Evolutionary conservation across 345 rosid species (phyloP).

Genomic region (Hibiscus tridactylites): DNA sequence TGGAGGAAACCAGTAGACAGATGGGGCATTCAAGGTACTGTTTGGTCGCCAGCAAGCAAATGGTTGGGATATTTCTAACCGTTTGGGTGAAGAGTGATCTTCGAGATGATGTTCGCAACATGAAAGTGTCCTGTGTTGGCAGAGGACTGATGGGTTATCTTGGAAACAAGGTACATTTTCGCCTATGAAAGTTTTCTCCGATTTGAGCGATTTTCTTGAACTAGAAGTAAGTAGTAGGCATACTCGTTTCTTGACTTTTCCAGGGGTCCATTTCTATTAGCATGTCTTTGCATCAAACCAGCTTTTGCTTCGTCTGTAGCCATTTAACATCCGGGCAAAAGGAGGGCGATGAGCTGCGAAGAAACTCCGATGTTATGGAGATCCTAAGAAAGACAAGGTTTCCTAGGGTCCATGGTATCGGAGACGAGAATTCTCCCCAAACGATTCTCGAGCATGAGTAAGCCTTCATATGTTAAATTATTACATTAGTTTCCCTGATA

Average conservation of each 20-base stretch:
- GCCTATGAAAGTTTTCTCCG: conserved; percentile 4
- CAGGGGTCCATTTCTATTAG: conserved; percentile 98
- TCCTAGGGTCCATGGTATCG: conserved; percentile 59
- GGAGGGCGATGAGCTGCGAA: conserved; percentile 89
- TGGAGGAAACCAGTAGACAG: conserved; percentile 50
- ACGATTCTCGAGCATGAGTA: conserved; percentile 88
- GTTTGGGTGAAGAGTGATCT: conserved; percentile 90
- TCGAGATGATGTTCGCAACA: conserved; percentile 57
- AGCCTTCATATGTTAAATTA: conserved; percentile 9
- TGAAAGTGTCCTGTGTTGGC: conserved; percentile 96
- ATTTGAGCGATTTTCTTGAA: conserved; percentile 10
- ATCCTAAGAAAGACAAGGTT: conserved; percentile 92
- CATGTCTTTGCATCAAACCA: conserved; percentile 91
- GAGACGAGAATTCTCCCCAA: conserved; percentile 71
- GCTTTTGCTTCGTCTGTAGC: conserved; percentile 95
- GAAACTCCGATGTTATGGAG: conserved; percentile 97
- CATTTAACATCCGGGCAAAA: conserved; percentile 97
- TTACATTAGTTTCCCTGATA: not conserved
- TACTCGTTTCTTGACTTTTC: conserved; percentile 18
- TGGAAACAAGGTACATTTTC: conserved; percentile 76
- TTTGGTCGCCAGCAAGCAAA: conserved; percentile 91
- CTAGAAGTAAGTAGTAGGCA: not conserved
- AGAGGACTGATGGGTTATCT: conserved; percentile 99
- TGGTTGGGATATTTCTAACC: conserved; percentile 93
- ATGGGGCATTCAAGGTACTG: conserved; percentile 58